These are phyloP conservation scores for Cyclotella choctawhatcheeana DNA, from an alignment of 108 stramenopile species.

Conservation along the genomic window DNA sequence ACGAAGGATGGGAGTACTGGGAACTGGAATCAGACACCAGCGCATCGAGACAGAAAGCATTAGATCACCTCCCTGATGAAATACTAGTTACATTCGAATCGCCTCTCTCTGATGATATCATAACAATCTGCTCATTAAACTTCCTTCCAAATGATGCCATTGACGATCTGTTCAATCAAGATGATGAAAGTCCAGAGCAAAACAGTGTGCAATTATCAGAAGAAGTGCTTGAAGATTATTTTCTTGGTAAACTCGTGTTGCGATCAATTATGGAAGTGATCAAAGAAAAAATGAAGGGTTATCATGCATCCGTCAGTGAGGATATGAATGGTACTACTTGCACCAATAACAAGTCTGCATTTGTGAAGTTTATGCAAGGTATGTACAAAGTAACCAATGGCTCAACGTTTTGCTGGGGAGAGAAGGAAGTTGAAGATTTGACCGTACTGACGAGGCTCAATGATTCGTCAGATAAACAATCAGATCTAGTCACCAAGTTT, in stretches of 20 bases:
- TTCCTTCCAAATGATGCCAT: slow-evolving; percentile 73
- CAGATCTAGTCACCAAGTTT: slow-evolving; percentile 34
- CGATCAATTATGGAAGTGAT: slow-evolving; percentile 55
- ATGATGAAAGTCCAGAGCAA: slow-evolving; percentile 43
- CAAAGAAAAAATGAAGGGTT: slow-evolving; percentile 31
- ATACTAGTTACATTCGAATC: slow-evolving; percentile 25
- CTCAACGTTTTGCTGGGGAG: slow-evolving; percentile 31
- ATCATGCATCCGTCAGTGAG: slow-evolving; percentile 21
- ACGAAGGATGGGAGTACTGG: slow-evolving; percentile 56
- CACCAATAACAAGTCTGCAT: slow-evolving; percentile 13
- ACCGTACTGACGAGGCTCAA: slow-evolving; percentile 16
- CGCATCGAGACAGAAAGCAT: not conserved
- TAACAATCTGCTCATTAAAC: slow-evolving; percentile 65
- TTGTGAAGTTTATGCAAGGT: slow-evolving; percentile 19
- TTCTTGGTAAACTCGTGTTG: slow-evolving; percentile 73
- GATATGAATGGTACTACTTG: not conserved
- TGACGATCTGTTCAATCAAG: slow-evolving; percentile 55
- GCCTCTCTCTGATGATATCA: slow-evolving; percentile 65
- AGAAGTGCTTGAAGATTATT: slow-evolving; percentile 63
- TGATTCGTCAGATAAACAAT: not conserved
- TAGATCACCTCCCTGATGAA: slow-evolving; percentile 32
- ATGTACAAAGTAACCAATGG: slow-evolving; percentile 12
- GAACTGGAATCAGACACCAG: slow-evolving; percentile 1
- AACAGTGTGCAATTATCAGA: slow-evolving; percentile 4
- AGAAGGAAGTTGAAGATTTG: slow-evolving; percentile 22